Percentiles rank a stretch among this genome's conserved stretches.
phyloP scores from a whole-genome alignment of 768 basidiomycete species.

The Rhodotorula graminis region DNA sequence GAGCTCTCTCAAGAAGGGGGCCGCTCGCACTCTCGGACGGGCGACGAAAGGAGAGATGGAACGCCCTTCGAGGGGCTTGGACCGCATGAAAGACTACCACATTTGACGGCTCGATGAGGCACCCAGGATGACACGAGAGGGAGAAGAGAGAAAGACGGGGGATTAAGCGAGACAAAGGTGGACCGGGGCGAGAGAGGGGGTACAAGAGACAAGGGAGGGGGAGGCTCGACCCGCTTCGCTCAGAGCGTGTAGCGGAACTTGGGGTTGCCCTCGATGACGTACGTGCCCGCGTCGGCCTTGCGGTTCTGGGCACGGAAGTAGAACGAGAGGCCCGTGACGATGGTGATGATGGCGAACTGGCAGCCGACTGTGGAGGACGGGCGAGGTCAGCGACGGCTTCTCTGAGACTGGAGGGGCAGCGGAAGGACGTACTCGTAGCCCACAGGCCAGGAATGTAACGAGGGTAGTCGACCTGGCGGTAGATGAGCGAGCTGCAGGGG shows the following conservation, averaged over 20 bases:
- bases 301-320: conserved; percentile 34
- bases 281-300: conserved; percentile 18
- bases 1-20: no score
- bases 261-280: conserved; percentile 32
- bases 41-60: no score
- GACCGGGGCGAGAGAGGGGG: background rate
- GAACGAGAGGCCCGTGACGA: conserved; percentile 13
- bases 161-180: background rate
- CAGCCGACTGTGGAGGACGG: conserved; percentile 11
- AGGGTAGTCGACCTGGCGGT: conserved; percentile 21
- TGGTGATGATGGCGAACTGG: conserved; percentile 28
- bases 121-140: no score
- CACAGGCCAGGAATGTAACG: conserved; percentile 31
- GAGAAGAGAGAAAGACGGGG: no score
- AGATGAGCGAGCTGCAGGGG: background rate
- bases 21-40: no score
- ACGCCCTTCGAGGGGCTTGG: no score
- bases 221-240: background rate
- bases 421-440: conserved; percentile 7
- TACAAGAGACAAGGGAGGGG: no score
- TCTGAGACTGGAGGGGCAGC: fast-evolving
- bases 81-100: no score
- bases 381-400: background rate
- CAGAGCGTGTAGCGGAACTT: conserved; percentile 41
- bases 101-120: no score